Conservation (phyloP, 768 basidiomycete species). For the Clitopilus hobsonii region DNA sequence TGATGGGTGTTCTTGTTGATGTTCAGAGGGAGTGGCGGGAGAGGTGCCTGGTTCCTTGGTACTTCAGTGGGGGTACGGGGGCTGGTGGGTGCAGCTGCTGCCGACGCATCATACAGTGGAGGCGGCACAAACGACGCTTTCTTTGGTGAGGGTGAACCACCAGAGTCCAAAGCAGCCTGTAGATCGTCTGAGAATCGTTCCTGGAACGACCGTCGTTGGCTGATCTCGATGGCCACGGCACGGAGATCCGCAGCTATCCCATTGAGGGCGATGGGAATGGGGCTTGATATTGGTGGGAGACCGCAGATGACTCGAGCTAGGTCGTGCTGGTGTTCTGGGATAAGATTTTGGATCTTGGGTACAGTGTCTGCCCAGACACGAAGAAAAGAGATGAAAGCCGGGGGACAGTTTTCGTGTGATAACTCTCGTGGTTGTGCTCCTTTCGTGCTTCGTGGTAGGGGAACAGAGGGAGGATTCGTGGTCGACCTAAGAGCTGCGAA, state of each 20-base stretch:
- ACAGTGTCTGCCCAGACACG: slow-evolving; percentile 70
- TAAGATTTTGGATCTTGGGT: slow-evolving; percentile 55
- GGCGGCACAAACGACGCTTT: slow-evolving; percentile 70
- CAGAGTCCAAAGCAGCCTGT: slow-evolving; percentile 75
- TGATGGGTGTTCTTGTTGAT: not conserved
- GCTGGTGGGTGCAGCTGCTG: slow-evolving; percentile 19
- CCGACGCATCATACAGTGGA: slow-evolving; percentile 50
- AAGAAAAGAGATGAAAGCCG: slow-evolving; percentile 63
- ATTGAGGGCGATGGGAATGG: slow-evolving; percentile 35
- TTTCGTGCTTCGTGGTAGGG: slow-evolving; percentile 59
- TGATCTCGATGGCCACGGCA: slow-evolving; percentile 83
- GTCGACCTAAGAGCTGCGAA: slow-evolving; percentile 78
- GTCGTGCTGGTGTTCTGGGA: slow-evolving; percentile 70
- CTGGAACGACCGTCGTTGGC: slow-evolving; percentile 80
- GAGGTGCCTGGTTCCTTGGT: slow-evolving; percentile 7
- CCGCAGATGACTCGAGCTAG: slow-evolving; percentile 78
- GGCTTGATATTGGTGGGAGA: slow-evolving; percentile 42
- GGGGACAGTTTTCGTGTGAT: slow-evolving; percentile 65
- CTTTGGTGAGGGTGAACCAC: slow-evolving; percentile 29
- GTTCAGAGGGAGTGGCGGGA: not conserved
- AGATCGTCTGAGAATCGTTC: slow-evolving; percentile 70
- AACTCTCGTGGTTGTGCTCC: slow-evolving; percentile 48
- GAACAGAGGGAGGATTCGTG: slow-evolving; percentile 75
- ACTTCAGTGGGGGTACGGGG: slow-evolving; percentile 12
- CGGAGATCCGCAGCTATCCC: slow-evolving; percentile 79